Conservation (phyloP, 1,284 basidiomycete species). For the Ustilago nuda region DNA sequence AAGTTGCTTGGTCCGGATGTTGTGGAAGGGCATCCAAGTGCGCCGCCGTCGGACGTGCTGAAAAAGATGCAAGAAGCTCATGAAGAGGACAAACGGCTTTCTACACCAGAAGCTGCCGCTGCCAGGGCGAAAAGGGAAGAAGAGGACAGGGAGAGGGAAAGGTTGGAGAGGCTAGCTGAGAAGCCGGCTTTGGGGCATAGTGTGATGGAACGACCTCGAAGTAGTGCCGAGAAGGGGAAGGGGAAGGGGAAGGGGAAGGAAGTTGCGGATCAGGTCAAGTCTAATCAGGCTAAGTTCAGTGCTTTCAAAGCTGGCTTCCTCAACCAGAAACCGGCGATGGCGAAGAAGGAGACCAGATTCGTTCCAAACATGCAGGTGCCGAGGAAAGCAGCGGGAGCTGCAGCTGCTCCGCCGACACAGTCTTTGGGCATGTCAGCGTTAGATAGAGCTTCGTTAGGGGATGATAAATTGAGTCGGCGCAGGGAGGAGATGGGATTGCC, state of each 20-base stretch:
- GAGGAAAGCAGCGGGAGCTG: conserved; percentile 11
- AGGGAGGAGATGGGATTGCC: conserved; percentile 54
- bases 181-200: conserved; percentile 42
- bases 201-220: conserved; percentile 34
- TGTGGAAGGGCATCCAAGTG: conserved; percentile 61
- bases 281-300: conserved; percentile 40
- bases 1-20: conserved; percentile 60
- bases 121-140: conserved; percentile 33
- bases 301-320: conserved; percentile 64
- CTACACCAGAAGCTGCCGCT: conserved; percentile 35
- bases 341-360: conserved; percentile 10
- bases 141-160: conserved; percentile 26
- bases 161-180: conserved; percentile 18
- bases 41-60: conserved; percentile 36
- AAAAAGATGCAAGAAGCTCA: conserved; percentile 48
- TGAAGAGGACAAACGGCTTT: conserved; percentile 29
- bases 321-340: conserved; percentile 30
- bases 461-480: conserved; percentile 44
- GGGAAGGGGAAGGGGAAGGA: conserved; percentile 6
- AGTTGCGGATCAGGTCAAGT: neutral
- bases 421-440: conserved; percentile 63
- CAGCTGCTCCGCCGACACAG: conserved; percentile 30
- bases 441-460: conserved; percentile 53
- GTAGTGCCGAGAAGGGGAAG: conserved; percentile 7
- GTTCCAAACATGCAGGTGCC: conserved; percentile 19